These are phyloP conservation scores for Kuraishia molischiana DNA, from an alignment of 805 yeast genomes.

Conservation along the genomic window DNA sequence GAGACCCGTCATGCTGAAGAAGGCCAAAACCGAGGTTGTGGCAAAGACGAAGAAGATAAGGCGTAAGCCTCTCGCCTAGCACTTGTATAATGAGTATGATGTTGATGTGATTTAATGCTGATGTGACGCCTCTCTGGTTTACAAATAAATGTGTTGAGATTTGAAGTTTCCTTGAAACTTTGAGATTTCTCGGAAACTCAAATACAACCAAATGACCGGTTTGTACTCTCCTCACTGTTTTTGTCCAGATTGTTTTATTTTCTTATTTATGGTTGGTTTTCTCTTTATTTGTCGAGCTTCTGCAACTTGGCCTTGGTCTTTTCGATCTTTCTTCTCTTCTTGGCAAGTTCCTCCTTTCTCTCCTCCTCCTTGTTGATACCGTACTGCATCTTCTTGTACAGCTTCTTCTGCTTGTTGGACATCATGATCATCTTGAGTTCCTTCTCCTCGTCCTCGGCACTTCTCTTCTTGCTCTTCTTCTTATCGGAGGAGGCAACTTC, in stretches of 20 bases:
- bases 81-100: too few relatives aligned
- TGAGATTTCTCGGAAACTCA: background rate
- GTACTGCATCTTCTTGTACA: conserved; percentile 91
- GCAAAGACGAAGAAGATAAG: conserved; percentile 14
- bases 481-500: conserved; percentile 32
- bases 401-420: conserved; percentile 91
- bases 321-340: conserved; percentile 61
- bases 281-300: conserved; percentile 10
- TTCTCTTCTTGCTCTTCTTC: conserved; percentile 24
- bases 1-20: conserved; percentile 60
- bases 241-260: background rate
- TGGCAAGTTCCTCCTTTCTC: conserved; percentile 57
- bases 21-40: conserved; percentile 40
- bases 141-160: too few relatives aligned
- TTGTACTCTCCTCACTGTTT: too few relatives aligned
- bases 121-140: too few relatives aligned
- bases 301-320: conserved; percentile 46
- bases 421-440: conserved; percentile 94
- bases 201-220: background rate
- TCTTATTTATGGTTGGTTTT: background rate
- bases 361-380: conserved; percentile 77
- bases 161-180: background rate
- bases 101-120: too few relatives aligned
- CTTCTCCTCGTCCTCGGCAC: conserved; percentile 57
- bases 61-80: too few relatives aligned